phyloP scores from a whole-genome alignment of 2,329 filamentous ascomycete genomes.

The Claviceps humidiphila region DNA sequence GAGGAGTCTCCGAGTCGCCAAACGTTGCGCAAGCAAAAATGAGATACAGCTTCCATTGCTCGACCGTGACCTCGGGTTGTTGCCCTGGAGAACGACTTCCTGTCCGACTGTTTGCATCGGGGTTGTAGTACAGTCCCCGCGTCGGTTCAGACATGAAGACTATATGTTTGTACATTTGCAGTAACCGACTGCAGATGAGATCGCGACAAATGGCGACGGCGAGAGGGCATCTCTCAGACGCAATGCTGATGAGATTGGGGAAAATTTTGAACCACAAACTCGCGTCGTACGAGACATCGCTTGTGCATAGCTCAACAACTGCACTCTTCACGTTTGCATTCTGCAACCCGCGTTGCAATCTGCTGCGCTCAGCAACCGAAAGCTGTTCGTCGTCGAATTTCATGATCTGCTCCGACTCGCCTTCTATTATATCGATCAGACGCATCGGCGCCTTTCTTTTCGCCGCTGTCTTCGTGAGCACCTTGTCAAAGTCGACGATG shows the following conservation, averaged over 20 bases:
- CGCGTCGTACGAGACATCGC: conserved; percentile 86
- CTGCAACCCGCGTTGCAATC: conserved; percentile 78
- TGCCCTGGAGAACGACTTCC: conserved; percentile 48
- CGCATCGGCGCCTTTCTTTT: conserved; percentile 52
- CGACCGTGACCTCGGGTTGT: conserved; percentile 76
- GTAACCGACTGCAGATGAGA: conserved; percentile 78
- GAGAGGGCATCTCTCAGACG: conserved; percentile 81
- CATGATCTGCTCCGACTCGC: conserved; percentile 77
- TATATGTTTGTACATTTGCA: conserved; percentile 86
- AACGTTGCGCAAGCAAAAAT: conserved; percentile 95
- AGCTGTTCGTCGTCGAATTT: conserved; percentile 85
- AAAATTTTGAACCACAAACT: conserved; percentile 98
- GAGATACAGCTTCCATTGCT: conserved; percentile 96
- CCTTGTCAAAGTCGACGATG: conserved; percentile 86
- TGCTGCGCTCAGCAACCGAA: conserved; percentile 82
- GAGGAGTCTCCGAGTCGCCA: conserved; percentile 59
- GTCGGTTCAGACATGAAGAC: conserved; percentile 63
- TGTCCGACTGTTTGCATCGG: conserved; percentile 40
- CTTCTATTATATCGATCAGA: conserved; percentile 85
- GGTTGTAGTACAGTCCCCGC: conserved; percentile 49
- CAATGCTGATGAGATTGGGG: conserved; percentile 82
- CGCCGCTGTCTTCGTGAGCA: conserved; percentile 55
- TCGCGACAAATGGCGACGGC: conserved; percentile 84
- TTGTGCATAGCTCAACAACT: conserved; percentile 85
- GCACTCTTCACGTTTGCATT: conserved; percentile 74